These are phyloP conservation scores for Curvularia lunata DNA, from an alignment of 2,329 filamentous ascomycete species.

Conservation along the genomic window DNA sequence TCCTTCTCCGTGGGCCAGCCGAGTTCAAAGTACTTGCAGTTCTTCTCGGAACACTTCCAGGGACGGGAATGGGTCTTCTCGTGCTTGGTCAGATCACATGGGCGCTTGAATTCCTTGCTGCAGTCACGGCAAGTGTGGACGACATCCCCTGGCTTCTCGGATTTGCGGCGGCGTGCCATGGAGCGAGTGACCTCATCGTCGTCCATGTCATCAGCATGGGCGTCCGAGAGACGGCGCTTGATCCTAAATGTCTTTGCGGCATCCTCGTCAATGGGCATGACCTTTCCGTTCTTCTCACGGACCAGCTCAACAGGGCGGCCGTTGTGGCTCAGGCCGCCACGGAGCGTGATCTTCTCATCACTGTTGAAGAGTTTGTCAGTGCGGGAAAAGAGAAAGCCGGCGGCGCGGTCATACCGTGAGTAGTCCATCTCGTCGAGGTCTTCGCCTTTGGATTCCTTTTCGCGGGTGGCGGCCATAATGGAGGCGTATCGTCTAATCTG, in stretches of 20 bases:
- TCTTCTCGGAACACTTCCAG: conserved; percentile 84
- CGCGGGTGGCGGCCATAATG: conserved; percentile 77
- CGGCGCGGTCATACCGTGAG: conserved; percentile 49
- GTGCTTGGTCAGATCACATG: conserved; percentile 97
- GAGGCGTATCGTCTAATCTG: conserved; percentile 90
- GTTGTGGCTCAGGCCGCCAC: conserved; percentile 81
- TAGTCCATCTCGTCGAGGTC: conserved; percentile 59
- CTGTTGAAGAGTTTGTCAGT: conserved; percentile 48
- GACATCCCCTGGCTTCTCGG: conserved; percentile 82
- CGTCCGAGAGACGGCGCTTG: conserved; percentile 58
- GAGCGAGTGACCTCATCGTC: conserved; percentile 85
- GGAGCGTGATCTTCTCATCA: conserved; percentile 76
- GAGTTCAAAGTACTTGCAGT: conserved; percentile 87
- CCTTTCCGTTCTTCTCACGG: conserved; percentile 78
- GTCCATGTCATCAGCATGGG: conserved; percentile 66
- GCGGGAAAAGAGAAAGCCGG: conserved; percentile 30
- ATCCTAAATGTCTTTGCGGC: conserved; percentile 66
- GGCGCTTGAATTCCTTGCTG: conserved; percentile 87
- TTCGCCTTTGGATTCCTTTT: conserved; percentile 66
- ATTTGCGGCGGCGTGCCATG: conserved; percentile 96
- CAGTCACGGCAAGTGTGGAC: conserved; percentile 83
- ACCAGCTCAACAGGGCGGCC: conserved; percentile 85
- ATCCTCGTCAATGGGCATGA: conserved; percentile 70
- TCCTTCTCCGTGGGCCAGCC: conserved; percentile 99
- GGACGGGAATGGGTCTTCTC: conserved; percentile 97